Percentiles rank a stretch among this genome's conserved stretches.
These are phyloP conservation scores for Sordariomycetes sp. DNA, from an alignment of 2,329 filamentous ascomycete species.

Conservation along the genomic window DNA sequence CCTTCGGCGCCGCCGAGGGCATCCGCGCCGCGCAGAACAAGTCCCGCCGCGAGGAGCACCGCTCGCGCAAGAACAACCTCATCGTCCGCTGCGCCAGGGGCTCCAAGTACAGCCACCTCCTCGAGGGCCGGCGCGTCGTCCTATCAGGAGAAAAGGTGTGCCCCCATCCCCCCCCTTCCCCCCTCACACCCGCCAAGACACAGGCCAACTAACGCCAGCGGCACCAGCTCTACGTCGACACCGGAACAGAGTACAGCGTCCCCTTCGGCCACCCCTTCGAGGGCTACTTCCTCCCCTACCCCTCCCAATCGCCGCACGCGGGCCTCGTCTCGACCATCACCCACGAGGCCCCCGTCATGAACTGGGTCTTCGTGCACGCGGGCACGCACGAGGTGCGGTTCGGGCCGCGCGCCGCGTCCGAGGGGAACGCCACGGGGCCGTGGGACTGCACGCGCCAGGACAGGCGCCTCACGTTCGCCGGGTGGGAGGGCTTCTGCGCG, in stretches of 20 bases:
- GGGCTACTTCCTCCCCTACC: slow-evolving; percentile 47
- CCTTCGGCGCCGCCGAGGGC: slow-evolving; percentile 33
- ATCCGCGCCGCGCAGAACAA: slow-evolving; percentile 35
- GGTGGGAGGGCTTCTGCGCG: slow-evolving; percentile 38
- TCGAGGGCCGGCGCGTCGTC: slow-evolving; percentile 33
- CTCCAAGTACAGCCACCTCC: slow-evolving; percentile 27
- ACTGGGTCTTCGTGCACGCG: slow-evolving; percentile 38
- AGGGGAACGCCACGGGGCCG: slow-evolving; percentile 32
- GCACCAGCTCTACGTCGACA: slow-evolving; percentile 33
- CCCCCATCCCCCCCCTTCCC: not conserved
- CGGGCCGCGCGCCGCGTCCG: slow-evolving; percentile 28
- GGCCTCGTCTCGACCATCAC: slow-evolving; percentile 37
- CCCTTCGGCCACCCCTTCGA: slow-evolving; percentile 38
- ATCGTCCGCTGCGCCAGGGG: slow-evolving; percentile 34
- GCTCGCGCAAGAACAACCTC: slow-evolving; percentile 35
- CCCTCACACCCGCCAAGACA: not conserved
- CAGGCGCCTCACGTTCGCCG: slow-evolving; percentile 34
- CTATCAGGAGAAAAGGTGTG: slow-evolving; percentile 30
- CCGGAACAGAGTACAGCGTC: slow-evolving; percentile 16
- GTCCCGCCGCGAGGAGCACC: slow-evolving; percentile 32
- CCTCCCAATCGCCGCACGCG: slow-evolving; percentile 33
- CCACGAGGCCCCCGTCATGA: slow-evolving; percentile 35
- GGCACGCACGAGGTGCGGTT: slow-evolving; percentile 34
- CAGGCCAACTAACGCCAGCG: not conserved
- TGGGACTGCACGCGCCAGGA: slow-evolving; percentile 43